Conservation (phyloP, 2,329 filamentous ascomycete genomes). For the Ambrosiella cleistominuta region DNA sequence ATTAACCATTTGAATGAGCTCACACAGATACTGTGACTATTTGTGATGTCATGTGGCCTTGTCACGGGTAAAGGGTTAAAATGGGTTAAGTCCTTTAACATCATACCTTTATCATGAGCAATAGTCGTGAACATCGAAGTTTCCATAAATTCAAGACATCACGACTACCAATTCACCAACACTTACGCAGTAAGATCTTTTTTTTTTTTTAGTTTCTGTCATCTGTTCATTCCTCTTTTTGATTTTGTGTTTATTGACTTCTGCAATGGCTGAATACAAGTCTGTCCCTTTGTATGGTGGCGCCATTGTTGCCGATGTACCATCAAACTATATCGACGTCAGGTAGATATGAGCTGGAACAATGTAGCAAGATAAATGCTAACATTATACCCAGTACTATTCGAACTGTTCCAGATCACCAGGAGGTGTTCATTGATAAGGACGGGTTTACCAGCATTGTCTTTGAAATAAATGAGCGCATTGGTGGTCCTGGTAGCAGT, state of each 20-base stretch:
- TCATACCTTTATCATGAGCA: not conserved
- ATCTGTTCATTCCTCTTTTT: not conserved
- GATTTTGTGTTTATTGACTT: not conserved
- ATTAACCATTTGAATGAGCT: too few species aligned
- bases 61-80: not conserved
- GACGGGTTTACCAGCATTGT: conserved; percentile 75
- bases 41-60: too few species aligned
- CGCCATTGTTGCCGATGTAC: conserved; percentile 51
- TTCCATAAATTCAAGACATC: not conserved
- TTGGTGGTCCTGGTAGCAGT: conserved; percentile 35
- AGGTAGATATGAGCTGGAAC: conserved; percentile 32
- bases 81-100: not conserved
- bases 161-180: not conserved
- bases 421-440: conserved; percentile 80
- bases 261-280: conserved; percentile 24
- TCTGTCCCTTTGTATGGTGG: conserved; percentile 52
- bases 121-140: not conserved
- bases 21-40: too few species aligned
- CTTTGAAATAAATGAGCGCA: conserved; percentile 75
- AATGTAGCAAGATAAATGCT: not conserved
- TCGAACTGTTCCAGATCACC: conserved; percentile 65
- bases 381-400: conserved; percentile 35
- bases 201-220: not conserved
- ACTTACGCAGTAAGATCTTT: not conserved
- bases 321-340: conserved; percentile 51